phyloP scores from a whole-genome alignment of 305 asterid genomes.

The Fraxinus sp. region DNA sequence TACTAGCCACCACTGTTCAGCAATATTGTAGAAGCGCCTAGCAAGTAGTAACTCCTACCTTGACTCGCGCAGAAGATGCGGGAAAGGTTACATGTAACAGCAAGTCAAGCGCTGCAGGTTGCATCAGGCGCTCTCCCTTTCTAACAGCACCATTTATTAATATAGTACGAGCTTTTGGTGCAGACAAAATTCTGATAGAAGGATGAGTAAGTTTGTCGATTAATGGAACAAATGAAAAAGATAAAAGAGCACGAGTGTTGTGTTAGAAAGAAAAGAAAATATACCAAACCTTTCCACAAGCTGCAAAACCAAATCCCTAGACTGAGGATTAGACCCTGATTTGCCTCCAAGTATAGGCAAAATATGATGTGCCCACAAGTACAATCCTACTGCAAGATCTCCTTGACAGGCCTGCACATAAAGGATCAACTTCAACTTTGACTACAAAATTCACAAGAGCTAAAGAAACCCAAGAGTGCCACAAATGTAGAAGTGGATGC shows the following conservation, averaged over 20 bases:
- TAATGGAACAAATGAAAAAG: not conserved
- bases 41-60: constrained; percentile 35
- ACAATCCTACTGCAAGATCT: constrained; percentile 75
- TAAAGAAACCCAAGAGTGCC: not conserved
- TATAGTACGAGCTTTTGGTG: constrained; percentile 70
- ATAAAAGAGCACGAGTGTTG: constrained; percentile 1
- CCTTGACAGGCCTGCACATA: constrained; percentile 68
- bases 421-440: constrained; percentile 25
- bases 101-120: constrained; percentile 67
- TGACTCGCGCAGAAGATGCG: constrained; percentile 59
- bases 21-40: not conserved
- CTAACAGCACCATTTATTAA: constrained; percentile 64
- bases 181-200: constrained; percentile 55
- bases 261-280: not conserved
- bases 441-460: constrained; percentile 2
- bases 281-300: constrained; percentile 67
- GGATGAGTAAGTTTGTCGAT: constrained; percentile 6
- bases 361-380: constrained; percentile 66
- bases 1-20: not conserved
- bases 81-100: constrained; percentile 66
- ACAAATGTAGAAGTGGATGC: constrained; percentile 5
- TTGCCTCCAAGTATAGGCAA: constrained; percentile 78
- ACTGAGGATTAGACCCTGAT: constrained; percentile 69
- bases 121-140: constrained; percentile 72
- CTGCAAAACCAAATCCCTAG: constrained; percentile 80